Base-by-base conservation (phyloP, 2,329 filamentous ascomycete genomes). In the Zopfia rhizophila region DNA sequence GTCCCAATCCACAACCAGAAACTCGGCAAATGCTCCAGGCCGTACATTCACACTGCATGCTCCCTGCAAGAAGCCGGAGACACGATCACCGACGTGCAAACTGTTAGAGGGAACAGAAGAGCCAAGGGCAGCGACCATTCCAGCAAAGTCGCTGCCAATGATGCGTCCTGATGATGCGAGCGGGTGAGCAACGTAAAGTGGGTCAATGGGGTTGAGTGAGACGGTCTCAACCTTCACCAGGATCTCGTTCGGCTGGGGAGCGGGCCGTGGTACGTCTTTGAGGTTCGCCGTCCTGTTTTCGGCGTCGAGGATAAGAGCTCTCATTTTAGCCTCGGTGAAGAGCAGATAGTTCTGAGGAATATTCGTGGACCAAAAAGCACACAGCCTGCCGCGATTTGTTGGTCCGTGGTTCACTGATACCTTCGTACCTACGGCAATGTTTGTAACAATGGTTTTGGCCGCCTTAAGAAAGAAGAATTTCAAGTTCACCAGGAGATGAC, bases 21-120 rank as follows among this genome's bases (percentile, higher is more conserved):
- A 76, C 40, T 79, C 75, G 1, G 76, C 70, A 51, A 79, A 80
- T 0, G 75, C 75, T 5, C 76, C 77, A 0, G 75, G 73, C 0
- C 73, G 68, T 4, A 73, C 65, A 38, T 78, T 78, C 5, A 63
- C 57, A 10, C 69, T 73, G 41, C 69, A 73, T 1, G 74, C 75
- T 12, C 75, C 76, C 45, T 78, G 75, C 0, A 76, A 58, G 27
- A 77, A 77, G 0, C 75, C 74, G 2, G 74, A 63, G 0, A 78
- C 73, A 3, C 66, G 60, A 2, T 62, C 30, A 4, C 73, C 75
- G 3, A 43, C 7, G 7, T 48, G 28, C 2, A 66, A 30, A 10
- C 35, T 39, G 21, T 31, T 43, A 12, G 42, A 38, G 5, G 56
- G 51, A 3, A 67, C 38, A 12, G 42, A 10, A 5, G 31, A 3